Evolutionary conservation across 2,329 filamentous ascomycete genomes (phyloP).

Genomic region (Sphaerulina musiva): DNA sequence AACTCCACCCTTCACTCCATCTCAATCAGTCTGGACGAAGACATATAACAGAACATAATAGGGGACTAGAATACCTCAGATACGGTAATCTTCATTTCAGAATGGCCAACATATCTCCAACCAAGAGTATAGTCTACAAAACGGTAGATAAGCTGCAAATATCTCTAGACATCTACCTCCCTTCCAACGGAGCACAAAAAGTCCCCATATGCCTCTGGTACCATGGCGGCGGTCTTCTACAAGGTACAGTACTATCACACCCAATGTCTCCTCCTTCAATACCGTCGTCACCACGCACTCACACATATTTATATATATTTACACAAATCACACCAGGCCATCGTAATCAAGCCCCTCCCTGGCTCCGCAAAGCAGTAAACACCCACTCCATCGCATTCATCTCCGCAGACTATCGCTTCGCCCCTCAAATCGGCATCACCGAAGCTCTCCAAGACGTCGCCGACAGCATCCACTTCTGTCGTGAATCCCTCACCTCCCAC

Average conservation of each 20-base stretch:
- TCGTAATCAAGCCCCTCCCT: constrained; percentile 22
- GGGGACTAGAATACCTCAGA: too few species aligned
- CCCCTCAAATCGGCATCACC: constrained; percentile 29
- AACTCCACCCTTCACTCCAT: too few species aligned
- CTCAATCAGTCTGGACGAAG: too few species aligned
- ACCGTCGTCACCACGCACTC: background rate
- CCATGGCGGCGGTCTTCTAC: constrained; percentile 29
- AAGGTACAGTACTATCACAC: constrained; percentile 12
- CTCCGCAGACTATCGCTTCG: constrained; percentile 32
- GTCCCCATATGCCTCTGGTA: constrained; percentile 24
- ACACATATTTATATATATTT: background rate
- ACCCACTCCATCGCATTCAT: constrained; percentile 26
- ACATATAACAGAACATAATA: too few species aligned
- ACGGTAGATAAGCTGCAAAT: constrained; percentile 20
- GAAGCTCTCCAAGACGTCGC: constrained; percentile 29
- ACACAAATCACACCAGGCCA: constrained; percentile 5
- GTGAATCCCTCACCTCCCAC: constrained; percentile 16
- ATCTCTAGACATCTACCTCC: constrained; percentile 22
- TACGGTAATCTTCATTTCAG: background rate
- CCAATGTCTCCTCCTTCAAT: background rate
- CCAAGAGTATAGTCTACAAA: constrained; percentile 24
- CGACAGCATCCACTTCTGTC: constrained; percentile 29
- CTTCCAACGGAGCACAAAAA: constrained; percentile 13
- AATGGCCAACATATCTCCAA: constrained; percentile 18
- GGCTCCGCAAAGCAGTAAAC: constrained; percentile 23